Evolutionary conservation across 2,329 filamentous ascomycete species (phyloP).

Genomic region (Venturia oleaginea): DNA sequence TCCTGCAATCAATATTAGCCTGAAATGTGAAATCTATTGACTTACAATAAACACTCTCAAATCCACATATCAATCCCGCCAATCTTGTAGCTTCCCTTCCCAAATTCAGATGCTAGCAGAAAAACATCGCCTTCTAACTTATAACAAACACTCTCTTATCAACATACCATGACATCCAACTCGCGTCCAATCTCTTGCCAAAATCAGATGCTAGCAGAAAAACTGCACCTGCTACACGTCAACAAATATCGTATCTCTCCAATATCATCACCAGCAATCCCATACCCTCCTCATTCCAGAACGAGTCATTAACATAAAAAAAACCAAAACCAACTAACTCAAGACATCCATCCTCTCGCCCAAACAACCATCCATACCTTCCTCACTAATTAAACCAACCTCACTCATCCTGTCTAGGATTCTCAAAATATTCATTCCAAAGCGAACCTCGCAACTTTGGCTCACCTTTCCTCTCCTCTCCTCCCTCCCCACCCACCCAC

Average conservation of each 20-base stretch:
- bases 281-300: too few relatives aligned
- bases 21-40: neutral
- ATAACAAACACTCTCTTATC: neutral
- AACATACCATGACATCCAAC: neutral
- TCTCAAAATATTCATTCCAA: neutral
- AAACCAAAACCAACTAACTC: neutral
- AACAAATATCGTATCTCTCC: too few relatives aligned
- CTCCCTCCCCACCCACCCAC: neutral
- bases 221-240: neutral
- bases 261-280: too few relatives aligned
- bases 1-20: neutral
- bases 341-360: neutral
- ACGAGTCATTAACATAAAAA: too few relatives aligned
- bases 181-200: neutral
- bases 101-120: too few relatives aligned
- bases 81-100: too few relatives aligned
- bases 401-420: neutral
- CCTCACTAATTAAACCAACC: neutral
- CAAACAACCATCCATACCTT: neutral
- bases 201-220: neutral
- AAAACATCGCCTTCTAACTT: neutral
- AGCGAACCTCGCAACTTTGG: neutral
- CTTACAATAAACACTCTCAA: neutral
- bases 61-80: neutral
- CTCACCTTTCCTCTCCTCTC: neutral